Conservation (phyloP, 306 rosid genomes). For the Cyamopsis tetragonoloba region DNA sequence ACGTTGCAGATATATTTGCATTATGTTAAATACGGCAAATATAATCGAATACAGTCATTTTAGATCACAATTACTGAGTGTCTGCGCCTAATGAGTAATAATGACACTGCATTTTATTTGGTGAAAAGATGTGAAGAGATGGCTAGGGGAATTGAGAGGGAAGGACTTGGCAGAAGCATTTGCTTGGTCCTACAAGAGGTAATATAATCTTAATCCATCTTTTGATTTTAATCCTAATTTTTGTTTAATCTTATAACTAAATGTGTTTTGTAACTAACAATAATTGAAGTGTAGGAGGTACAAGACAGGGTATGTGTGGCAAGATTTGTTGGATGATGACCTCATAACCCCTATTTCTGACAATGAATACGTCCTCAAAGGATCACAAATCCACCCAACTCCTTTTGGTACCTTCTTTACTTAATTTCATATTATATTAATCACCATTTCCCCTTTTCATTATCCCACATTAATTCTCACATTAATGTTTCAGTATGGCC, state of each 20-base stretch:
- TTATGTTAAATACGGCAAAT: no score
- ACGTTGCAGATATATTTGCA: no score
- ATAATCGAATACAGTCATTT: no score
- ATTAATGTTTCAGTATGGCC: slow-evolving; percentile 27
- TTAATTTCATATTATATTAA: no score
- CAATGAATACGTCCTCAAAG: slow-evolving; percentile 87
- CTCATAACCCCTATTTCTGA: slow-evolving; percentile 84
- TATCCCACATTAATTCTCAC: slow-evolving; percentile 5
- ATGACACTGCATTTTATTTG: background rate
- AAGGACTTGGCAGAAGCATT: slow-evolving; percentile 61
- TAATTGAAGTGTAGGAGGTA: slow-evolving; percentile 60
- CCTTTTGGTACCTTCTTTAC: slow-evolving; percentile 38
- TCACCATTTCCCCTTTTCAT: background rate
- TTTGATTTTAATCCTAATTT: background rate
- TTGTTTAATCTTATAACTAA: slow-evolving; percentile 1
- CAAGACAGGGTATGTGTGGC: slow-evolving; percentile 91
- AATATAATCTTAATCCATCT: background rate
- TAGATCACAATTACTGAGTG: no score
- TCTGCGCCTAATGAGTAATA: no score
- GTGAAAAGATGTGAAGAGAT: slow-evolving; percentile 66
- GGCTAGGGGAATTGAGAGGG: slow-evolving; percentile 77
- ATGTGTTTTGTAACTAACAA: slow-evolving; percentile 26
- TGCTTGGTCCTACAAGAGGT: slow-evolving; percentile 91
- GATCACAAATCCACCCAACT: slow-evolving; percentile 59
- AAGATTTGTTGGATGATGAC: slow-evolving; percentile 79